Evolutionary conservation across 345 rosid genomes (phyloP).

Genomic region (Pugionium dolabratum): DNA sequence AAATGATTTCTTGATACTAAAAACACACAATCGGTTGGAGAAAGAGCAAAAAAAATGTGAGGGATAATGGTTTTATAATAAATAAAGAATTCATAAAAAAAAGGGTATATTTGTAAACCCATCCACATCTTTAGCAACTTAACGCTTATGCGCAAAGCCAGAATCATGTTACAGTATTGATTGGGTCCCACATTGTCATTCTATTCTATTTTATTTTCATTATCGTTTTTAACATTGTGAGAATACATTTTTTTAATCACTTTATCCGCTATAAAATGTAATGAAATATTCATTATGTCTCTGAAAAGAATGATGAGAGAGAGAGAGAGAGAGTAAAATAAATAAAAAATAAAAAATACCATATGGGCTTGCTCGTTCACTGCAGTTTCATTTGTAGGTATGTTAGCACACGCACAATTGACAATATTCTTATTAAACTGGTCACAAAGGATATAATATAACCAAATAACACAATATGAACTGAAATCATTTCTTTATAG

Average conservation of each 20-base stretch:
- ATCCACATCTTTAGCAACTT: slow-evolving; percentile 4
- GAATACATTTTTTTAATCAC: not conserved
- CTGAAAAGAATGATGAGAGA: not conserved
- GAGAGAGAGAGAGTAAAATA: no score
- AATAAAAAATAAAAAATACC: not conserved
- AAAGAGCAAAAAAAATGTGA: not conserved
- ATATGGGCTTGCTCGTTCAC: slow-evolving; percentile 11
- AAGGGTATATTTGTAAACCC: not conserved
- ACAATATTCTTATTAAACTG: not conserved
- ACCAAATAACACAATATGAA: no score
- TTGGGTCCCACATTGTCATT: slow-evolving; percentile 35
- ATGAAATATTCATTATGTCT: not conserved
- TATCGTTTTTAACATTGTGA: slow-evolving; percentile 1
- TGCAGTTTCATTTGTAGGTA: slow-evolving; percentile 11
- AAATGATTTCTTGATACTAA: no score
- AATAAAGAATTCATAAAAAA: not conserved
- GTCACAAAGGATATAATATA: no score
- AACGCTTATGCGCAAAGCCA: slow-evolving; percentile 33
- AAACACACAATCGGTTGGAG: not conserved
- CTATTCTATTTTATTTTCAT: slow-evolving; percentile 19
- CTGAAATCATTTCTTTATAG: no score
- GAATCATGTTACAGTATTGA: slow-evolving; percentile 22
- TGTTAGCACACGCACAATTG: slow-evolving; percentile 21
- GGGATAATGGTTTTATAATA: not conserved
- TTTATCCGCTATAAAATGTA: not conserved